phyloP scores from a whole-genome alignment of 2,329 filamentous ascomycete species.

The Fusarium sp. region DNA sequence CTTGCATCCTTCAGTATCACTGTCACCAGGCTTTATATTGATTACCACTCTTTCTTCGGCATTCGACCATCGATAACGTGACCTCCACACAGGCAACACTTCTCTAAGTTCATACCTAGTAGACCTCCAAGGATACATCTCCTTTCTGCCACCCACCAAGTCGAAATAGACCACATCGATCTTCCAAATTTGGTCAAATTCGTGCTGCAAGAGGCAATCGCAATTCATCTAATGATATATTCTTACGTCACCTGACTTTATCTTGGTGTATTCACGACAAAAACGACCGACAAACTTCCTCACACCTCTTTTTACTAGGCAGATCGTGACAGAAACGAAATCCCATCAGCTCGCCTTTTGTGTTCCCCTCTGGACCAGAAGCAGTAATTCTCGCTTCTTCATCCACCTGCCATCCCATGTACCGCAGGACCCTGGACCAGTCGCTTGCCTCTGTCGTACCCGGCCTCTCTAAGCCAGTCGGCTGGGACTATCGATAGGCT shows the following conservation, averaged over 20 bases:
- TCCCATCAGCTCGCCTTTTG: slow-evolving; percentile 7
- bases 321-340: not conserved
- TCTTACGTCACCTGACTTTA: not conserved
- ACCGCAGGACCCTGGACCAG: slow-evolving; percentile 29
- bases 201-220: not conserved
- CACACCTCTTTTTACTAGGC: not conserved
- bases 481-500: slow-evolving; percentile 18
- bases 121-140: not conserved
- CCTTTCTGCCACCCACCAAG: too few relatives aligned
- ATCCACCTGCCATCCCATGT: slow-evolving; percentile 34
- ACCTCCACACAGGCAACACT: not conserved
- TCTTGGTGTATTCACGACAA: not conserved
- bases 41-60: not conserved
- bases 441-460: slow-evolving; percentile 37
- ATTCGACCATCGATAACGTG: not conserved
- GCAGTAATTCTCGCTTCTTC: slow-evolving; percentile 38
- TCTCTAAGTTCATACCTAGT: not conserved
- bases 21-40: slow-evolving; percentile 9
- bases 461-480: slow-evolving; percentile 31
- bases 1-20: not conserved
- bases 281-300: not conserved
- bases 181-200: not conserved
- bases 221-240: not conserved
- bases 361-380: slow-evolving; percentile 26
- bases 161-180: not conserved